Conservation (phyloP, 345 rosid genomes). For the Orychophragmus violaceus region DNA sequence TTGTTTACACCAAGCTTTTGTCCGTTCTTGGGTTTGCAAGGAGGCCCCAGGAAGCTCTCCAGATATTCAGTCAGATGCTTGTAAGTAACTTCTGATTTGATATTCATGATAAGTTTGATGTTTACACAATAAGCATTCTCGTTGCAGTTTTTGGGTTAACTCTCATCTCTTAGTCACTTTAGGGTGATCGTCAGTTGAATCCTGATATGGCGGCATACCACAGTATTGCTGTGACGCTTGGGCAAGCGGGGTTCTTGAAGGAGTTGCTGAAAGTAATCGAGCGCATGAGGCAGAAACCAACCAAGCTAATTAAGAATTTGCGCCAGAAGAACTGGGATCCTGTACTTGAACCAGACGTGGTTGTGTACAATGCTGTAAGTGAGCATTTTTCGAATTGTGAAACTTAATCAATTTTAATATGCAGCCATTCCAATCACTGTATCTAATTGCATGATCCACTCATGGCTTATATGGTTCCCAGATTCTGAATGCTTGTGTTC, state of each 20-base stretch:
- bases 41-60: constrained; percentile 70
- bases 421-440: background rate
- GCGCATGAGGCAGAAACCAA: constrained; percentile 68
- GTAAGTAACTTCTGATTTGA: constrained; percentile 38
- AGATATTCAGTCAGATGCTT: constrained; percentile 64
- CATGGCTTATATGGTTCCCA: constrained; percentile 26
- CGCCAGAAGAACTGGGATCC: constrained; percentile 72
- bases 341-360: constrained; percentile 75
- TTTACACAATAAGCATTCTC: background rate
- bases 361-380: constrained; percentile 92
- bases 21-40: constrained; percentile 68
- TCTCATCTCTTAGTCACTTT: constrained; percentile 27
- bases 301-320: constrained; percentile 36
- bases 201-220: constrained; percentile 95
- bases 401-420: background rate
- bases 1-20: constrained; percentile 88
- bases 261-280: constrained; percentile 70
- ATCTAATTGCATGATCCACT: background rate
- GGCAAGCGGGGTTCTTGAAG: constrained; percentile 75
- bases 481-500: constrained; percentile 89
- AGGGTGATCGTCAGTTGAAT: constrained; percentile 72
- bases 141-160: constrained; percentile 28
- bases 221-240: constrained; percentile 73
- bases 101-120: background rate
- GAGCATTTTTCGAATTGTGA: constrained; percentile 5